These are phyloP conservation scores for Lactifluus volemus DNA, from an alignment of 768 basidiomycete genomes.

Conservation along the genomic window DNA sequence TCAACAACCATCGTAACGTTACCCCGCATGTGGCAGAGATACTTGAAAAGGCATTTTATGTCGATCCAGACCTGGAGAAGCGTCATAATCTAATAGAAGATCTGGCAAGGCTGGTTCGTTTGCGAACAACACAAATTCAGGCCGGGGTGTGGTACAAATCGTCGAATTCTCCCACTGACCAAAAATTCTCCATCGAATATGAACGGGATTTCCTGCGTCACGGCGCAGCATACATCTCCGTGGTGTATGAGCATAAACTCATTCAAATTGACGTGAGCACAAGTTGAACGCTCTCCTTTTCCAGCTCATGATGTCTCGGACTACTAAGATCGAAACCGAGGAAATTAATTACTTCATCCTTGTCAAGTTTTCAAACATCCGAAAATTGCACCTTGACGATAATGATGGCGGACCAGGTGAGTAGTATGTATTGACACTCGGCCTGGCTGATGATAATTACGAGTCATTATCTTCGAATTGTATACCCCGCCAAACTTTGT, in stretches of 20 bases:
- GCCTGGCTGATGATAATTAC: not conserved
- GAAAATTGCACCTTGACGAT: constrained; percentile 12
- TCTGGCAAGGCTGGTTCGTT: constrained; percentile 33
- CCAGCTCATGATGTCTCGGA: not conserved
- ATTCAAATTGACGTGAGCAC: constrained; percentile 49
- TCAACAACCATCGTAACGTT: constrained; percentile 2
- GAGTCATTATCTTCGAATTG: constrained; percentile 16
- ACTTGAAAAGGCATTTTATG: constrained; percentile 28
- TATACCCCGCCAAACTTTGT: constrained; percentile 52
- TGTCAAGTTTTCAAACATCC: constrained; percentile 13
- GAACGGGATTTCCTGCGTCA: constrained; percentile 38
- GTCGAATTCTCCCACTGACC: constrained; percentile 18
- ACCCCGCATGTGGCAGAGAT: constrained; percentile 4
- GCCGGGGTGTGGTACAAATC: constrained; percentile 51
- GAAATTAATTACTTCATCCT: not conserved
- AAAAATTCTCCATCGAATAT: constrained; percentile 61
- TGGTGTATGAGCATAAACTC: constrained; percentile 62
- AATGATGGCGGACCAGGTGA: constrained; percentile 9
- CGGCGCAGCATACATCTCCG: constrained; percentile 45
- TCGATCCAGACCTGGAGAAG: constrained; percentile 26
- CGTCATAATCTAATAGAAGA: constrained; percentile 18
- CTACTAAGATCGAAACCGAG: constrained; percentile 9
- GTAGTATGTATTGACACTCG: not conserved
- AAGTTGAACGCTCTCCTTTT: no score
- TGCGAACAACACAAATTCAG: constrained; percentile 56